A percentile compares a stretch with the other conserved stretches of the same genome.
Evolutionary conservation across 2,329 filamentous ascomycete genomes (phyloP).

Genomic region (Cladosporium sp.): DNA sequence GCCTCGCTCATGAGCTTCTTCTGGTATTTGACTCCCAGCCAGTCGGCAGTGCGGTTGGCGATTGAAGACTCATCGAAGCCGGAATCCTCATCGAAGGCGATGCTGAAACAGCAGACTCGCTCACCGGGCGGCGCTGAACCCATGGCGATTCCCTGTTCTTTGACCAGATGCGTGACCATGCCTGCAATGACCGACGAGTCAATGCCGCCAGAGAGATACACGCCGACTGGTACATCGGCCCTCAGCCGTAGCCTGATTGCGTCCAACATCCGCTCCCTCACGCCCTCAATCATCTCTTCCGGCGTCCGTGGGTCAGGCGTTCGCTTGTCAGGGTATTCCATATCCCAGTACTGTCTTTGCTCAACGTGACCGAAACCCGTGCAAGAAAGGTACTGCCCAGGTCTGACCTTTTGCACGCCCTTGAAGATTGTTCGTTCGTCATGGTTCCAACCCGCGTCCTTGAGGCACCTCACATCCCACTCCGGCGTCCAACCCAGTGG

Average conservation of each 20-base stretch:
- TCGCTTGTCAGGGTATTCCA: constrained; percentile 46
- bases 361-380: constrained; percentile 34
- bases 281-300: constrained; percentile 47
- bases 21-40: constrained; percentile 40
- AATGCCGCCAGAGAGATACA: constrained; percentile 53
- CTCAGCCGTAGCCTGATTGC: constrained; percentile 48
- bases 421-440: constrained; percentile 47
- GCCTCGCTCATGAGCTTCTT: constrained; percentile 41
- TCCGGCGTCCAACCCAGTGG: constrained; percentile 46
- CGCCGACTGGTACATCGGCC: constrained; percentile 52
- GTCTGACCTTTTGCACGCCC: constrained; percentile 41
- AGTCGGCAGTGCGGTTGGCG: constrained; percentile 44
- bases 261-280: constrained; percentile 46
- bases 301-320: constrained; percentile 38
- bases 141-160: constrained; percentile 41
- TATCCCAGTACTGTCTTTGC: constrained; percentile 48
- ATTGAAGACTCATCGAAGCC: constrained; percentile 47
- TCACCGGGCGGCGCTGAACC: constrained; percentile 39
- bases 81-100: constrained; percentile 46
- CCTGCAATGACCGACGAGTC: constrained; percentile 54
- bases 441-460: constrained; percentile 39
- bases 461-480: constrained; percentile 47
- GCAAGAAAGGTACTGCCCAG: constrained; percentile 41
- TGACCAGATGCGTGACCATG: constrained; percentile 48
- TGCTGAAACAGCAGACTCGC: constrained; percentile 44